Conservation (phyloP, 192 early-diverging fungal species). For the Pilaira anomala region DNA sequence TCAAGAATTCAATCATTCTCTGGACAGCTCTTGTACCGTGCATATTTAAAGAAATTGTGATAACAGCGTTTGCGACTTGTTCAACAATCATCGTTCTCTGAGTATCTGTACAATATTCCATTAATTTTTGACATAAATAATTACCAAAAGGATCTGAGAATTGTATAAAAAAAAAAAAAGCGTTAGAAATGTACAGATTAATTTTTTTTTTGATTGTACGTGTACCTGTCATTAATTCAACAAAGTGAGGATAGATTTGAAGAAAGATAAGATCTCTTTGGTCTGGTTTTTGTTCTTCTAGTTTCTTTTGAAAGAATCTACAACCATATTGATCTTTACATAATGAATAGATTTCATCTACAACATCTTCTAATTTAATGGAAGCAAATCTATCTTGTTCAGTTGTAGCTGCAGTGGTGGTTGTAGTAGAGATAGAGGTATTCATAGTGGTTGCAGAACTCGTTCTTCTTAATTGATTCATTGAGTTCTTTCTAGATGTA, state of each 20-base stretch:
- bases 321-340: constrained; percentile 91
- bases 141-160: constrained; percentile 84
- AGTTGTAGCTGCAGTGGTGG: background rate
- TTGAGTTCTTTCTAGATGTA: constrained; percentile 1
- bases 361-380: constrained; percentile 63
- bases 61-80: constrained; percentile 66
- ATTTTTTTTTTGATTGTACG: background rate
- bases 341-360: constrained; percentile 69
- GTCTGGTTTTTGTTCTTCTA: constrained; percentile 70
- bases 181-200: no score
- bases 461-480: constrained; percentile 3
- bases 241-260: constrained; percentile 69
- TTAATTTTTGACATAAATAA: constrained; percentile 84
- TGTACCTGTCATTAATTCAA: constrained; percentile 76
- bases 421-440: background rate
- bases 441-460: background rate
- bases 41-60: constrained; percentile 84
- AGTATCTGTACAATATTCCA: constrained; percentile 74
- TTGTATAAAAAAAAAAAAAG: background rate
- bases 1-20: constrained; percentile 83
- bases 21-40: constrained; percentile 89
- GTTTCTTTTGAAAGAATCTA: constrained; percentile 78
- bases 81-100: constrained; percentile 74
- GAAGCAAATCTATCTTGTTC: constrained; percentile 60
- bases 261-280: constrained; percentile 66